Conservation (phyloP, 805 yeast genomes). For the Candida ulmi region DNA sequence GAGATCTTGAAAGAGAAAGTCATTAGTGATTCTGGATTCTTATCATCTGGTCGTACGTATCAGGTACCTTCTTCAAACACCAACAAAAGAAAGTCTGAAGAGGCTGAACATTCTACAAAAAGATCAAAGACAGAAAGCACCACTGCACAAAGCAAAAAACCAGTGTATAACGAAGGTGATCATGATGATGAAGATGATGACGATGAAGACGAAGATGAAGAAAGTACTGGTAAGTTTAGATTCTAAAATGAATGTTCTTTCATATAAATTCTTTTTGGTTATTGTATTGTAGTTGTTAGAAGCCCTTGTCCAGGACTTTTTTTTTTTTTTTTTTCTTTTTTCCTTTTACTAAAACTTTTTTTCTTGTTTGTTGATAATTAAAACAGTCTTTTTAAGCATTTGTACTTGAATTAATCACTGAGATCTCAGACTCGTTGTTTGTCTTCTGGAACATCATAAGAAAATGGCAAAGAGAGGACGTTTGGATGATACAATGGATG, state of each 20-base stretch:
- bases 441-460: too few species aligned
- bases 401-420: too few species aligned
- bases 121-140: neutral
- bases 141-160: neutral
- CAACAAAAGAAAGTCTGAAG: conserved; percentile 9
- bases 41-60: conserved; percentile 18
- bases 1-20: conserved; percentile 19
- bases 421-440: too few species aligned
- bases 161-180: neutral
- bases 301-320: too few species aligned
- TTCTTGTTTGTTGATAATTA: too few species aligned
- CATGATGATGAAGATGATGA: conserved; percentile 16
- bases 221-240: conserved; percentile 17
- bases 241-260: conserved; percentile 12
- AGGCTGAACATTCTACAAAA: neutral
- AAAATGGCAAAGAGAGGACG: too few species aligned
- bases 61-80: conserved; percentile 21
- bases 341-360: too few species aligned
- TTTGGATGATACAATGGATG: too few species aligned
- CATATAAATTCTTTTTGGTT: too few species aligned
- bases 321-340: too few species aligned
- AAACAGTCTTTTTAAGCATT: too few species aligned
- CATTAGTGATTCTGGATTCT: conserved; percentile 5
- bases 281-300: too few species aligned
- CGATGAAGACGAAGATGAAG: conserved; percentile 20